phyloP scores from a whole-genome alignment of 1,284 basidiomycete genomes.

The Rhizoctonia solani region DNA sequence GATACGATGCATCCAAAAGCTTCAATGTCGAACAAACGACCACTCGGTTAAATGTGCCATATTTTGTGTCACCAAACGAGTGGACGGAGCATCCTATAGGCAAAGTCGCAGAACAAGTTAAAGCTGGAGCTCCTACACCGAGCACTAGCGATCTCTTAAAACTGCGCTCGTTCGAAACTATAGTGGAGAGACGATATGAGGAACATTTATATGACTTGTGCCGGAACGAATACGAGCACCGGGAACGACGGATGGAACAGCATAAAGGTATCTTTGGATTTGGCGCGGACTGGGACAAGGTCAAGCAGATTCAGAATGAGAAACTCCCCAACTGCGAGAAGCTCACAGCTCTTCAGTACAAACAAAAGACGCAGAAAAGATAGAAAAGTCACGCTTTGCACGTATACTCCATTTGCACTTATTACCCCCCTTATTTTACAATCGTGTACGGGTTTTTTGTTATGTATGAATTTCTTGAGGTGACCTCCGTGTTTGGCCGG shows the following conservation, averaged over 20 bases:
- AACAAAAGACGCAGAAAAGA: background rate
- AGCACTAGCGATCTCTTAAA: constrained; percentile 51
- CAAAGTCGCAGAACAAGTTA: constrained; percentile 41
- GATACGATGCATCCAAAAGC: constrained; percentile 54
- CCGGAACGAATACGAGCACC: constrained; percentile 63
- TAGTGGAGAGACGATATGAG: constrained; percentile 72
- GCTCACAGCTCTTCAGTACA: constrained; percentile 51
- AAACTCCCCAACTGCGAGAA: constrained; percentile 74
- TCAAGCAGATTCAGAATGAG: constrained; percentile 66
- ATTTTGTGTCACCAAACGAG: constrained; percentile 84
- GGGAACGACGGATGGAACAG: constrained; percentile 68
- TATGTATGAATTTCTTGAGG: constrained; percentile 21
- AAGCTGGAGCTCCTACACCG: constrained; percentile 70
- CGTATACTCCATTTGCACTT: background rate
- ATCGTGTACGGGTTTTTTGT: constrained; percentile 14
- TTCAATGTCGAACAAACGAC: constrained; percentile 61
- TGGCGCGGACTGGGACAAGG: constrained; percentile 87
- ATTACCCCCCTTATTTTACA: constrained; percentile 19
- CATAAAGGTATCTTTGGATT: constrained; percentile 87
- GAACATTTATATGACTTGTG: constrained; percentile 72
- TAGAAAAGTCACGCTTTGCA: background rate
- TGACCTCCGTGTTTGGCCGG: constrained; percentile 6
- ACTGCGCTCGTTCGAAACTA: constrained; percentile 62
- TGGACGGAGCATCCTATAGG: constrained; percentile 74
- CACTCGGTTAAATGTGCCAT: constrained; percentile 68